A percentile compares a stretch with the other conserved stretches of the same genome.
phyloP scores from a whole-genome alignment of 2,329 filamentous ascomycete species.

The Nannizzia gypsea region DNA sequence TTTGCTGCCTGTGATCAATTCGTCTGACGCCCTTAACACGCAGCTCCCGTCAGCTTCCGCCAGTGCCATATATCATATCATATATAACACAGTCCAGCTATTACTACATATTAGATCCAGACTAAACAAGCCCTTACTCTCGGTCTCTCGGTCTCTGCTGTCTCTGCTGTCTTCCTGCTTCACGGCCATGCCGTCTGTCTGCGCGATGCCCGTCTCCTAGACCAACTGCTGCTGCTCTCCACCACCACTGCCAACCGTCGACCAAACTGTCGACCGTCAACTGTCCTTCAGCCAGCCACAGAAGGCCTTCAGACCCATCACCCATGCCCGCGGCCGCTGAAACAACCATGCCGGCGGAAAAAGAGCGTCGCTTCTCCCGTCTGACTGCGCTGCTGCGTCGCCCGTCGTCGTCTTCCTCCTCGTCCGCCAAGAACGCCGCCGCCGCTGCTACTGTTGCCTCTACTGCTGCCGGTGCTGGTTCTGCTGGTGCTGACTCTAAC shows the following conservation, averaged over 20 bases:
- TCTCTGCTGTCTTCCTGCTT: no score
- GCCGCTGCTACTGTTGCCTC: background rate
- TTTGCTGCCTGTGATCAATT: no score
- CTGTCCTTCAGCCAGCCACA: background rate
- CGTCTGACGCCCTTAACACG: background rate
- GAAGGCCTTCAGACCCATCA: no score
- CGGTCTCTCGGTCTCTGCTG: no score
- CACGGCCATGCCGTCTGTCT: background rate
- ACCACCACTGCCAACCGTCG: no score
- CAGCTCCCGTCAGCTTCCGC: no score
- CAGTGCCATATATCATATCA: no score
- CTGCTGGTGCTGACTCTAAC: no score
- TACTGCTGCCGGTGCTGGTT: conserved; percentile 6
- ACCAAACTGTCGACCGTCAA: no score
- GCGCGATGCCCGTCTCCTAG: background rate
- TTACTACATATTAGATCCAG: no score
- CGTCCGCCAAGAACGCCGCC: conserved; percentile 14
- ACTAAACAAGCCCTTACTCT: no score
- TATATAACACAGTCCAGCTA: no score
- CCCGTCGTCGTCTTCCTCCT: conserved; percentile 24
- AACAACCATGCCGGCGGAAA: conserved; percentile 10
- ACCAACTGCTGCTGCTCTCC: background rate
- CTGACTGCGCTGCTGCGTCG: conserved; percentile 28
- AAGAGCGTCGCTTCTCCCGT: conserved; percentile 24
- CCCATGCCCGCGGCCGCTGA: background rate